These are phyloP conservation scores for Penstemon newberryi DNA, from an alignment of 257 asterid genomes.

Conservation along the genomic window DNA sequence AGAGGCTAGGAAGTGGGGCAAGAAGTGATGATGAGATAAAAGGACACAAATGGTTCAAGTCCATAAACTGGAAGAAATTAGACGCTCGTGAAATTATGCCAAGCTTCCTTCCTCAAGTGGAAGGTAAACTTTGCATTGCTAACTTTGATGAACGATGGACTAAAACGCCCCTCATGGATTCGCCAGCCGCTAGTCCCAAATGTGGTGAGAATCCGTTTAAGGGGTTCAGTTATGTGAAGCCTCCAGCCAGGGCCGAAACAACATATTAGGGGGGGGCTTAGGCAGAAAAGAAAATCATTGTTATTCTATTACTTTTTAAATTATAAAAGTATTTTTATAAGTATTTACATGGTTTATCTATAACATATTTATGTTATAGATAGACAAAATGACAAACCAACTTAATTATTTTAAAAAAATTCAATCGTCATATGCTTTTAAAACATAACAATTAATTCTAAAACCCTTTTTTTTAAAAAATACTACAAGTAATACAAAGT, in stretches of 20 bases:
- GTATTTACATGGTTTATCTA: too few relatives aligned
- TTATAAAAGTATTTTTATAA: too few relatives aligned
- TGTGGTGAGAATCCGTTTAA: slow-evolving; percentile 52
- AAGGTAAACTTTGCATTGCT: slow-evolving; percentile 66
- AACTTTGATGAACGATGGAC: slow-evolving; percentile 79
- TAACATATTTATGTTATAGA: too few relatives aligned
- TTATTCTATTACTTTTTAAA: too few relatives aligned
- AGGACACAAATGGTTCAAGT: slow-evolving; percentile 66
- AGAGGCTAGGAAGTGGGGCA: slow-evolving; percentile 61
- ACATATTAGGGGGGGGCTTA: too few relatives aligned
- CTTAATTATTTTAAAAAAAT: too few relatives aligned
- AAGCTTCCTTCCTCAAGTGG: slow-evolving; percentile 67
- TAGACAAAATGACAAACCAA: too few relatives aligned
- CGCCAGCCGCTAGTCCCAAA: slow-evolving; percentile 71
- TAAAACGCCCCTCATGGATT: slow-evolving; percentile 57
- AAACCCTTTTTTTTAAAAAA: too few relatives aligned
- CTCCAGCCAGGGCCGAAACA: slow-evolving; percentile 27
- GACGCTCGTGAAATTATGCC: slow-evolving; percentile 67
- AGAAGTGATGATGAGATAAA: slow-evolving; percentile 57
- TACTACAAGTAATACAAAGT: too few relatives aligned
- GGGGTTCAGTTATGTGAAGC: slow-evolving; percentile 65
- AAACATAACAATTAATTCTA: too few relatives aligned
- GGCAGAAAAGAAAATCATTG: too few relatives aligned
- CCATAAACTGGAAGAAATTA: slow-evolving; percentile 74
- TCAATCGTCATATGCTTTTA: too few relatives aligned